Evolutionary conservation across 1,139 yeast genomes (phyloP), one percentile per base, ranked within the genome.

Genomic region (Debaryomyces sp.): DNA sequence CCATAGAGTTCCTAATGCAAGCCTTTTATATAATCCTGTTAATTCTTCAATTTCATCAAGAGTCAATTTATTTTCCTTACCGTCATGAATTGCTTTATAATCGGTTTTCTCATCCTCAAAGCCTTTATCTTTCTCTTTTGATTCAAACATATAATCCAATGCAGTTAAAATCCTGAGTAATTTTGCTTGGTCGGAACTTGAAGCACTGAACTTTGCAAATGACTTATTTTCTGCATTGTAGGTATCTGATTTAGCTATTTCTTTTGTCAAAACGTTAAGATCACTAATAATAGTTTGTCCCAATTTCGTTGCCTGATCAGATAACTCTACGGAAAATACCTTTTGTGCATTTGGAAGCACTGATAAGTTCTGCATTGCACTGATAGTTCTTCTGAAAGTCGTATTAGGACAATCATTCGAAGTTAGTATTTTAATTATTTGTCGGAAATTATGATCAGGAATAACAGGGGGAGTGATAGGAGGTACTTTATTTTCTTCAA

Each of bases 101-200:
- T 42, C 36, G 26, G 49, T 55, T 6, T 54, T 46, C 22, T 53
- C 50, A 13, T 50, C 45, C 4, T 47, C 48, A 17, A 37, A 44
- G 4, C 52, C 47, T 18, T 53, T 53, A 29, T 60, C 62, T 34
- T 62, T 60, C 32, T 63, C 67, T 32, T 63, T 71, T 1, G 76
- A 66, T 52, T 84, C 88, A 65, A 83, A 87, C 66, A 92, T 77
- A 59, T 87, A 91, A 60, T 92, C 97, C 53, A 92, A 77, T 0
- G 97, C 97, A 0, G 98, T 92, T 56, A 92, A 74, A 5, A 91
- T 85, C 47, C 97, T 77, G 50, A 94, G 72, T 18, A 94, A 70
- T 60, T 91, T 91, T 8, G 97, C 90, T 64, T 92, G 98, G 52
- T 88, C 91, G 0, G 97, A 88, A 44, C 89, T 84, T 2, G 92